These are phyloP conservation scores for Lasiosphaeris hirsuta DNA, from an alignment of 495 filamentous ascomycete genomes.

Conservation along the genomic window DNA sequence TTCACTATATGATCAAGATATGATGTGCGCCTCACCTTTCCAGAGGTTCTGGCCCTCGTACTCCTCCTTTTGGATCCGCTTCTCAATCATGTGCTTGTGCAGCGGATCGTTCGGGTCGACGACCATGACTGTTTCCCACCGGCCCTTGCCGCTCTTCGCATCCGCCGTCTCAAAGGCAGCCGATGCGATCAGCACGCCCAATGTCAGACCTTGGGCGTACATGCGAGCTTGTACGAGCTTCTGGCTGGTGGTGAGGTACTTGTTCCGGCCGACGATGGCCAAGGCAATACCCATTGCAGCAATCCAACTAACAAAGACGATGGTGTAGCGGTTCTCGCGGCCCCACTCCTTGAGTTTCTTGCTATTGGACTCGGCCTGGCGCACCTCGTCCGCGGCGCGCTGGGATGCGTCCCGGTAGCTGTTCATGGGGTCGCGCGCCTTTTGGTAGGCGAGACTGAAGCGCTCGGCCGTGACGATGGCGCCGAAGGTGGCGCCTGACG, in stretches of 20 bases:
- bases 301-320: constrained; percentile 82
- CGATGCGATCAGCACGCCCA: constrained; percentile 81
- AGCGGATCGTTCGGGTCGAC: constrained; percentile 66
- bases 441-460: constrained; percentile 70
- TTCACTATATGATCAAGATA: not conserved
- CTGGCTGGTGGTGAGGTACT: constrained; percentile 70
- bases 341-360: constrained; percentile 56
- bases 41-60: constrained; percentile 82
- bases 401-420: constrained; percentile 62
- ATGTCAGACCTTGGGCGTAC: constrained; percentile 93
- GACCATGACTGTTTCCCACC: constrained; percentile 71
- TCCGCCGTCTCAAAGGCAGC: constrained; percentile 90
- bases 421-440: constrained; percentile 59
- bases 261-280: constrained; percentile 72
- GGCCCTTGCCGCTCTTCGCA: constrained; percentile 68
- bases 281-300: constrained; percentile 76
- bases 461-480: constrained; percentile 86
- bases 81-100: constrained; percentile 70
- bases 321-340: constrained; percentile 80
- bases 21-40: constrained; percentile 56
- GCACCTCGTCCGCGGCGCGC: constrained; percentile 38
- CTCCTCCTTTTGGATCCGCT: constrained; percentile 66
- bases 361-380: constrained; percentile 43
- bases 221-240: constrained; percentile 97
- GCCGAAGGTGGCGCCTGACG: constrained; percentile 75